Evolutionary conservation across 2,329 filamentous ascomycete genomes (phyloP).

Genomic region (Talaromyces amestolkiae): DNA sequence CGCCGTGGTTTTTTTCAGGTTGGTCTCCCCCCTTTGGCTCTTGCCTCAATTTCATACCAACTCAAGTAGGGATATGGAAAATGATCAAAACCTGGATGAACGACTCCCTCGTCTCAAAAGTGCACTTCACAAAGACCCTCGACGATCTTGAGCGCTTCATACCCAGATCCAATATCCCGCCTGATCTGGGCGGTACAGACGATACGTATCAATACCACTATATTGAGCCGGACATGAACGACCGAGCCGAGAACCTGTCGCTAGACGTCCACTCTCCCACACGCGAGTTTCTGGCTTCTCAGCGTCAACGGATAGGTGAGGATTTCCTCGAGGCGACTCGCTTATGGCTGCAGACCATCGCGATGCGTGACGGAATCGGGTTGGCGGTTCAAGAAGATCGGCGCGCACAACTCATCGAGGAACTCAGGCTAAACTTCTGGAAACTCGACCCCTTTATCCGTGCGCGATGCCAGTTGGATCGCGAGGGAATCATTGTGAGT

Average conservation of each 20-base stretch:
- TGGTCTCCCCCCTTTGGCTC: slow-evolving; percentile 23
- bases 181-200: slow-evolving; percentile 71
- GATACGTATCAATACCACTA: slow-evolving; percentile 82
- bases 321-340: slow-evolving; percentile 71
- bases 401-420: slow-evolving; percentile 60
- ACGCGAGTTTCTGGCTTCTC: slow-evolving; percentile 60
- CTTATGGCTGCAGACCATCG: slow-evolving; percentile 64
- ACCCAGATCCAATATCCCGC: slow-evolving; percentile 63
- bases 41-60: not conserved
- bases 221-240: slow-evolving; percentile 68
- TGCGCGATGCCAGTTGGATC: slow-evolving; percentile 76
- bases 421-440: slow-evolving; percentile 79
- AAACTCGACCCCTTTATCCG: slow-evolving; percentile 79
- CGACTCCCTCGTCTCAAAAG: slow-evolving; percentile 88
- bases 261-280: slow-evolving; percentile 61
- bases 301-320: slow-evolving; percentile 63
- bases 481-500: slow-evolving; percentile 63
- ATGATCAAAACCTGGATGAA: slow-evolving; percentile 94
- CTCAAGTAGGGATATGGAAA: slow-evolving; percentile 72
- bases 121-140: slow-evolving; percentile 80
- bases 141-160: slow-evolving; percentile 77
- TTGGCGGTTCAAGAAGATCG: slow-evolving; percentile 52
- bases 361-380: slow-evolving; percentile 43
- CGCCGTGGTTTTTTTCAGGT: slow-evolving; percentile 94
- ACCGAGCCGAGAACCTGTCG: slow-evolving; percentile 61